A percentile compares a stretch with the other conserved stretches of the same genome.
Evolutionary conservation across 2,329 filamentous ascomycete genomes (phyloP).

Genomic region (Aspergillus jensenii): DNA sequence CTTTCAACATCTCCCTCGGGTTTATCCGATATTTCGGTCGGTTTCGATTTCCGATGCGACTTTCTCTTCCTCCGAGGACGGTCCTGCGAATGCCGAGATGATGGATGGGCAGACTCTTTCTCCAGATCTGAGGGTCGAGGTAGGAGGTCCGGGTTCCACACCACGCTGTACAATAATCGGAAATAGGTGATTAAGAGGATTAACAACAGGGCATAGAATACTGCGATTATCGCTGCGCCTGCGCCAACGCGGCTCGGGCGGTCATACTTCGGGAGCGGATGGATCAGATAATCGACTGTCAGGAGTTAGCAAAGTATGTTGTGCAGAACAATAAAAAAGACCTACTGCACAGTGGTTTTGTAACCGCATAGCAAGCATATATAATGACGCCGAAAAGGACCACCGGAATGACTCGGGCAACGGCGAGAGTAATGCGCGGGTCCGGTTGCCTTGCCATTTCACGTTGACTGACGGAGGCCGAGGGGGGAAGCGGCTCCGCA

Average conservation of each 20-base stretch:
- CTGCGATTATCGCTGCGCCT: conserved; percentile 67
- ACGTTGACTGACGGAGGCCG: conserved; percentile 19
- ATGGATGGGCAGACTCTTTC: conserved; percentile 20
- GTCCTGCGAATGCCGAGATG: conserved; percentile 18
- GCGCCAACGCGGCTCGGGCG: conserved; percentile 51
- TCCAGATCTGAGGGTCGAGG: conserved; percentile 55
- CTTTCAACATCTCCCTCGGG: conserved; percentile 29
- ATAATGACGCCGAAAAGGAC: conserved; percentile 65
- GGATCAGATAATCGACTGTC: conserved; percentile 70
- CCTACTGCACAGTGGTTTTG: conserved; percentile 68
- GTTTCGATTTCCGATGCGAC: conserved; percentile 22
- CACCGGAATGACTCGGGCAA: conserved; percentile 67
- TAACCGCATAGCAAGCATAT: conserved; percentile 71
- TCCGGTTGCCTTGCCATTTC: conserved; percentile 31
- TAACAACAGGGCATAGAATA: conserved; percentile 72
- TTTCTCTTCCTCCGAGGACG: conserved; percentile 23
- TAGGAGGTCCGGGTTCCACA: conserved; percentile 70
- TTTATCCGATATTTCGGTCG: conserved; percentile 23
- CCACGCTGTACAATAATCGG: conserved; percentile 68
- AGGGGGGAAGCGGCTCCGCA: conserved; percentile 13
- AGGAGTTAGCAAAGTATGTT: neutral
- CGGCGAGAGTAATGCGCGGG: conserved; percentile 56
- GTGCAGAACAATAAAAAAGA: conserved; percentile 14
- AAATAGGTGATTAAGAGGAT: conserved; percentile 67
- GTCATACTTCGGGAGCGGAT: conserved; percentile 42